Evolutionary conservation across 2,329 filamentous ascomycete genomes (phyloP).

Genomic region (Metarhizium sp.): DNA sequence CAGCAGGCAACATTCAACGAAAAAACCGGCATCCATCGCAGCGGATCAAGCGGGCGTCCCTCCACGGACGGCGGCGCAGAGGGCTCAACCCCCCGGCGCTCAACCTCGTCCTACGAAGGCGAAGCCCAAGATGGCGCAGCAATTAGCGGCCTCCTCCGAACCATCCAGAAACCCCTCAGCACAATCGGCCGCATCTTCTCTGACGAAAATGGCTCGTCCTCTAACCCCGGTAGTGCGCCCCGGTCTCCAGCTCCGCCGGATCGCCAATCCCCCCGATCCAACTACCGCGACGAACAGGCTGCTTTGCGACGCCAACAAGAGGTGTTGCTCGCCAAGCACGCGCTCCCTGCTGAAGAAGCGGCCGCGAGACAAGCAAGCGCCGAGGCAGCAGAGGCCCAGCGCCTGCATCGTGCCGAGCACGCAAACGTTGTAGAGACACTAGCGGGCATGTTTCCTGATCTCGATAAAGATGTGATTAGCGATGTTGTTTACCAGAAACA

Average conservation of each 20-base stretch:
- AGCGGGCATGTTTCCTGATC: slow-evolving; percentile 90
- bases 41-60: slow-evolving; percentile 25
- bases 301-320: neutral
- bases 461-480: slow-evolving; percentile 89
- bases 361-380: slow-evolving; percentile 85
- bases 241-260: slow-evolving; percentile 28
- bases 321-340: slow-evolving; percentile 22
- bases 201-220: slow-evolving; percentile 42
- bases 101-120: slow-evolving; percentile 45
- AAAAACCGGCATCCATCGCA: slow-evolving; percentile 22
- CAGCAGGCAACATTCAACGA: slow-evolving; percentile 34
- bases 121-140: slow-evolving; percentile 63
- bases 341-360: slow-evolving; percentile 70
- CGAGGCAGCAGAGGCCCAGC: slow-evolving; percentile 77
- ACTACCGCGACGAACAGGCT: slow-evolving; percentile 7
- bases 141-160: slow-evolving; percentile 75
- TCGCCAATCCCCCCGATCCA: slow-evolving; percentile 18
- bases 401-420: slow-evolving; percentile 77
- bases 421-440: slow-evolving; percentile 87
- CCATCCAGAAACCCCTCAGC: slow-evolving; percentile 82
- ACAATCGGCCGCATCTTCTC: slow-evolving; percentile 94
- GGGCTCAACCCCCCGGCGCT: slow-evolving; percentile 35
- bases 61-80: slow-evolving; percentile 30
- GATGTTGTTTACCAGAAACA: slow-evolving; percentile 96
- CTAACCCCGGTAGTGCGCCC: slow-evolving; percentile 20